These are phyloP conservation scores for Dipteronia sinensis DNA, from an alignment of 345 rosid species.

Conservation along the genomic window DNA sequence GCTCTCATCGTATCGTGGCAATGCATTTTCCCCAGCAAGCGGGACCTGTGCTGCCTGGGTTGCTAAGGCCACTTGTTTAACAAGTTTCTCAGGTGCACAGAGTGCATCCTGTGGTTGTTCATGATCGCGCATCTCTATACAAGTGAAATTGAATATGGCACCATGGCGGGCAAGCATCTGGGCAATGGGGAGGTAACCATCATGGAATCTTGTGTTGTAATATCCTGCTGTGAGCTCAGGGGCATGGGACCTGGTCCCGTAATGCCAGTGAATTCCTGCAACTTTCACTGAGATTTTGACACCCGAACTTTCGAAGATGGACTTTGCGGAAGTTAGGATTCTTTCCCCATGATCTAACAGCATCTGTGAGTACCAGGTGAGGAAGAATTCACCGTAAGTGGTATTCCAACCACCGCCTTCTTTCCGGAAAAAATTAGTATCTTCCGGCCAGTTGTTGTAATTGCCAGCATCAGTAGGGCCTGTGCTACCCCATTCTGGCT, in stretches of 20 bases:
- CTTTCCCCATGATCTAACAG: slow-evolving; percentile 82
- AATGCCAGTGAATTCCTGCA: slow-evolving; percentile 99
- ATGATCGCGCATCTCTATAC: slow-evolving; percentile 94
- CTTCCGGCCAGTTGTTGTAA: slow-evolving; percentile 98
- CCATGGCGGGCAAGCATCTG: slow-evolving; percentile 86
- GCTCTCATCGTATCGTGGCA: slow-evolving; percentile 75
- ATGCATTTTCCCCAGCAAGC: slow-evolving; percentile 91
- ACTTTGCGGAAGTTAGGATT: slow-evolving; percentile 64
- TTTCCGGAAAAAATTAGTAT: slow-evolving; percentile 75
- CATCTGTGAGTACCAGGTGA: slow-evolving; percentile 90
- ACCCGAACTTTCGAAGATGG: slow-evolving; percentile 44
- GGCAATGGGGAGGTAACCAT: slow-evolving; percentile 93
- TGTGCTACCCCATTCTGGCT: slow-evolving; percentile 91
- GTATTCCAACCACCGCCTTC: slow-evolving; percentile 88
- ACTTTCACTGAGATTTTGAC: slow-evolving; percentile 85
- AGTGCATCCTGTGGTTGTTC: slow-evolving; percentile 97
- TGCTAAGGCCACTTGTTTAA: slow-evolving; percentile 83
- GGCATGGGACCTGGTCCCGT: slow-evolving; percentile 90
- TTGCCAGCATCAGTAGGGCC: slow-evolving; percentile 98
- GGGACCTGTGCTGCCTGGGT: slow-evolving; percentile 67
- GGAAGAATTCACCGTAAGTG: slow-evolving; percentile 86
- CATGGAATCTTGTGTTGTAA: slow-evolving; percentile 84
- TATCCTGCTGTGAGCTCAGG: slow-evolving; percentile 99
- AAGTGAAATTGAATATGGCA: slow-evolving; percentile 92
- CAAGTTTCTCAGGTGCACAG: slow-evolving; percentile 93